Evolutionary conservation across 75 land plant species (phyloP).

Genomic region (Sequoia sempervirens): DNA sequence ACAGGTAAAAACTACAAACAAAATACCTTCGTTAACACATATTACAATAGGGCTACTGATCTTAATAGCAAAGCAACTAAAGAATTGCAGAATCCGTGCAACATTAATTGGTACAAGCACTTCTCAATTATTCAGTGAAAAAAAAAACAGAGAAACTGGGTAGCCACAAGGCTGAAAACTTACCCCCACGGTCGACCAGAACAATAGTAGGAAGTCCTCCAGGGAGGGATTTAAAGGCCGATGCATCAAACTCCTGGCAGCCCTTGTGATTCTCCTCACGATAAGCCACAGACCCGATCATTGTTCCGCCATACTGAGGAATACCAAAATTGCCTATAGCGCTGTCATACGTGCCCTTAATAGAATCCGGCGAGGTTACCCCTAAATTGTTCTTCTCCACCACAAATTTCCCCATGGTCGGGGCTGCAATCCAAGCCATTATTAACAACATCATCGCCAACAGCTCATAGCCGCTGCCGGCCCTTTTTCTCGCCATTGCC

Average conservation of each 20-base stretch:
- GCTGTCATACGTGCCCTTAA: slow-evolving; percentile 54
- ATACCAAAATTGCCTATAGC: slow-evolving; percentile 75
- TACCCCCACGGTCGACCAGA: slow-evolving; percentile 85
- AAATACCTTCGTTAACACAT: not conserved
- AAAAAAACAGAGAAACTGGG: not conserved
- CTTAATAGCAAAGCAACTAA: not conserved
- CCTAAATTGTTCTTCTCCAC: slow-evolving; percentile 68
- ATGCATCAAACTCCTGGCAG: slow-evolving; percentile 44
- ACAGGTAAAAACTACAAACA: not conserved
- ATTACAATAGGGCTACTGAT: not conserved
- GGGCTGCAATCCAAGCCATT: not conserved
- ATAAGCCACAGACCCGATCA: slow-evolving; percentile 55
- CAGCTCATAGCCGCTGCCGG: not conserved
- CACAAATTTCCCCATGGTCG: slow-evolving; percentile 35
- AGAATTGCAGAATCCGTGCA: not conserved
- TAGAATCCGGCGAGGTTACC: slow-evolving; percentile 40
- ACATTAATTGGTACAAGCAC: slow-evolving; percentile 5
- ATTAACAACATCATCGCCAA: slow-evolving; percentile 9
- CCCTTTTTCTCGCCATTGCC: not conserved
- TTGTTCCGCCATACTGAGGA: slow-evolving; percentile 73
- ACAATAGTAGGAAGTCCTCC: slow-evolving; percentile 68
- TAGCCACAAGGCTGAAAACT: slow-evolving; percentile 10
- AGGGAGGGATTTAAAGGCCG: slow-evolving; percentile 38
- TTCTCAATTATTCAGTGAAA: not conserved
- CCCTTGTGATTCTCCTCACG: slow-evolving; percentile 38